Percentiles rank a stretch among this genome's conserved stretches.
Conservation (phyloP, 2,329 filamentous ascomycete species). For the Exophiala oligosperma region DNA sequence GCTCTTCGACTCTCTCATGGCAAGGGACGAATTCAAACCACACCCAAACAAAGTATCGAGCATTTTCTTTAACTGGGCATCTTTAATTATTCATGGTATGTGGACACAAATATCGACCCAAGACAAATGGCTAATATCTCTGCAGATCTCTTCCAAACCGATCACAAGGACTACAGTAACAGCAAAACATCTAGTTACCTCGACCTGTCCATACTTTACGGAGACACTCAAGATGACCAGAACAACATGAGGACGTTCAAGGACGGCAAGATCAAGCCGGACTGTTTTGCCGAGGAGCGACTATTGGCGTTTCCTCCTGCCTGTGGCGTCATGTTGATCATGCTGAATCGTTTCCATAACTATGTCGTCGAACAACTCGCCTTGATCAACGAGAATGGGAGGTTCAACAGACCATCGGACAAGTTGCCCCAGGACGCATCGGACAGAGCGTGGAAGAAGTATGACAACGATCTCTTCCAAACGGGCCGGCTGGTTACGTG, state of each 20-base stretch:
- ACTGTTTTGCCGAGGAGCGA: constrained; percentile 70
- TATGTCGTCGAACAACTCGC: constrained; percentile 76
- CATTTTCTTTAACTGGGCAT: constrained; percentile 71
- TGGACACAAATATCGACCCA: not conserved
- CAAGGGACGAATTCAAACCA: constrained; percentile 43
- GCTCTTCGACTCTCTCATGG: constrained; percentile 47
- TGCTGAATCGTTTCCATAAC: constrained; percentile 80
- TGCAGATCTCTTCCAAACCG: constrained; percentile 68
- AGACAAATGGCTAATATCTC: too few relatives aligned
- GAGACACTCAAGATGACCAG: constrained; percentile 56
- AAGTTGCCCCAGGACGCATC: constrained; percentile 52
- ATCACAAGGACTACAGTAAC: constrained; percentile 58
- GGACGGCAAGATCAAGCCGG: constrained; percentile 70
- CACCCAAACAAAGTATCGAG: constrained; percentile 73
- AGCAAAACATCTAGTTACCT: constrained; percentile 72
- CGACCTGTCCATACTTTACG: constrained; percentile 71
- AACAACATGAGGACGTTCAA: constrained; percentile 61
- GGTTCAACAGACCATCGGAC: constrained; percentile 67
- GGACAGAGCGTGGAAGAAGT: constrained; percentile 60
- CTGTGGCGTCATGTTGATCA: constrained; percentile 69
- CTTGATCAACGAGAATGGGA: constrained; percentile 78
- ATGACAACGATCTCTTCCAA: constrained; percentile 77
- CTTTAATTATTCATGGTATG: constrained; percentile 69
- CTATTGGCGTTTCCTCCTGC: constrained; percentile 71
- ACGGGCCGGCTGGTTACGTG: constrained; percentile 73